Conservation (phyloP, 2,329 filamentous ascomycete genomes). For the Anisogramma anomala region DNA sequence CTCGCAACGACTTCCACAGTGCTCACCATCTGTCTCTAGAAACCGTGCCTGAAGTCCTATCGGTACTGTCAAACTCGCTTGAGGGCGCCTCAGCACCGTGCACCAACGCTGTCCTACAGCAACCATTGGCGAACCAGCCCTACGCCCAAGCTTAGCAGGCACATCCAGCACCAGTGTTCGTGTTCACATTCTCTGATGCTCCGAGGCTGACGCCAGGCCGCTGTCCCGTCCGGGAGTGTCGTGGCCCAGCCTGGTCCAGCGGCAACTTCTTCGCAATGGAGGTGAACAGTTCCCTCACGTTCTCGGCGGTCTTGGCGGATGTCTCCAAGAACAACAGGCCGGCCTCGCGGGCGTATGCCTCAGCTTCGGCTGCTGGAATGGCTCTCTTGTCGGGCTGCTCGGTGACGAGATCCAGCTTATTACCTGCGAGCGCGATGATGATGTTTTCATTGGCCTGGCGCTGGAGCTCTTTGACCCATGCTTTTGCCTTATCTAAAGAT, state of each 20-base stretch:
- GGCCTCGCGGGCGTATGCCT: constrained; percentile 88
- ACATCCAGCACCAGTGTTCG: constrained; percentile 44
- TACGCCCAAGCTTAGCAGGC: constrained; percentile 33
- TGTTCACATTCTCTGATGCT: constrained; percentile 44
- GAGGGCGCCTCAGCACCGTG: too few species aligned
- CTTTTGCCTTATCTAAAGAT: constrained; percentile 96
- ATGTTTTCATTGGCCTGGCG: constrained; percentile 99
- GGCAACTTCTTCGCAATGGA: constrained; percentile 97
- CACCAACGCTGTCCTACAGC: not conserved
- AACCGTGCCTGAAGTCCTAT: too few species aligned
- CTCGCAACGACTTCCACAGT: not conserved
- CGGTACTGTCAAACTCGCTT: too few species aligned
- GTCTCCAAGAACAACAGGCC: constrained; percentile 97
- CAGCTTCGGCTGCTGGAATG: constrained; percentile 77
- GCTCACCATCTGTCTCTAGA: too few species aligned
- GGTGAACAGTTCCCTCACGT: constrained; percentile 90
- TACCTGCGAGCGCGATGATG: constrained; percentile 93
- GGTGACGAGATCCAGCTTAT: constrained; percentile 92
- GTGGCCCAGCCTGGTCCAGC: constrained; percentile 87
- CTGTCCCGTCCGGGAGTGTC: constrained; percentile 61
- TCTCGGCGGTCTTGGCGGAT: constrained; percentile 93
- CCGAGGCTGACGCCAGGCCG: constrained; percentile 47
- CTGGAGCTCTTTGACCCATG: constrained; percentile 98
- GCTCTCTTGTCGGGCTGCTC: constrained; percentile 94
- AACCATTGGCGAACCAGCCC: not conserved